A percentile compares a stretch with the other conserved stretches of the same genome.
Evolutionary conservation across 2,329 filamentous ascomycete genomes (phyloP).

Genomic region (Didymella sp.): DNA sequence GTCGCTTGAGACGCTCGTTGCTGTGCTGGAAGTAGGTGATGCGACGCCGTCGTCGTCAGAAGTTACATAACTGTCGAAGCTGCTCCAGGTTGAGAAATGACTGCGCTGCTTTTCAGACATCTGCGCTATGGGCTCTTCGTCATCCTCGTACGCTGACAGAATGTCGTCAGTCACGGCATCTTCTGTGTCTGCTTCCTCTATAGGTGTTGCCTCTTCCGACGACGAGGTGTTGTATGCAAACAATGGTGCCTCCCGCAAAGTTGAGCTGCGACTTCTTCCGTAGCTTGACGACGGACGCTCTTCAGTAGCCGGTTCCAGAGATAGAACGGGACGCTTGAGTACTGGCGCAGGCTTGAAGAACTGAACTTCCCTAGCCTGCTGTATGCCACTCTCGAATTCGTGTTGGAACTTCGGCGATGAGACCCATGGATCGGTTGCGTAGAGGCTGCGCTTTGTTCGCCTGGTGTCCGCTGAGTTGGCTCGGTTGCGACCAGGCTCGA

Average conservation of each 20-base stretch:
- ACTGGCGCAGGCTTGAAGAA: constrained; percentile 28
- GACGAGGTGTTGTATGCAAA: constrained; percentile 31
- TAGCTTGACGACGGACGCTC: constrained; percentile 43
- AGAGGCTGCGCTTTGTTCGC: constrained; percentile 33
- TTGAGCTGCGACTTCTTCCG: constrained; percentile 25
- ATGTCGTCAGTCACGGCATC: constrained; percentile 12
- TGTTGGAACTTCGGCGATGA: constrained; percentile 33
- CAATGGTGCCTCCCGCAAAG: constrained; percentile 27
- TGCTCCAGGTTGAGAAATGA: constrained; percentile 47
- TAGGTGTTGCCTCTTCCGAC: not conserved
- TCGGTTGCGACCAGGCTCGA: constrained; percentile 29
- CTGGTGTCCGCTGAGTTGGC: constrained; percentile 43
- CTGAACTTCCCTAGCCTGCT: constrained; percentile 24
- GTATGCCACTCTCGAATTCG: constrained; percentile 21
- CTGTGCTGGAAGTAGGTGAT: constrained; percentile 45
- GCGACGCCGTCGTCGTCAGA: constrained; percentile 37
- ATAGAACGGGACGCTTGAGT: constrained; percentile 27
- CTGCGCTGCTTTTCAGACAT: constrained; percentile 33
- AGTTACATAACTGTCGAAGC: constrained; percentile 31
- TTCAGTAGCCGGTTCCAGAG: constrained; percentile 21
- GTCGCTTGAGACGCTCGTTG: constrained; percentile 43
- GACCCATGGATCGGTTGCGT: constrained; percentile 41
- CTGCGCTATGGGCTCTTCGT: constrained; percentile 20
- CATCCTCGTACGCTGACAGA: constrained; percentile 27
- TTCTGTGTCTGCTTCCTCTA: constrained; percentile 8